Evolutionary conservation across 2,329 filamentous ascomycete genomes (phyloP), one percentile per base, ranked within the genome.

Genomic region (Harringtonia lauricola): DNA sequence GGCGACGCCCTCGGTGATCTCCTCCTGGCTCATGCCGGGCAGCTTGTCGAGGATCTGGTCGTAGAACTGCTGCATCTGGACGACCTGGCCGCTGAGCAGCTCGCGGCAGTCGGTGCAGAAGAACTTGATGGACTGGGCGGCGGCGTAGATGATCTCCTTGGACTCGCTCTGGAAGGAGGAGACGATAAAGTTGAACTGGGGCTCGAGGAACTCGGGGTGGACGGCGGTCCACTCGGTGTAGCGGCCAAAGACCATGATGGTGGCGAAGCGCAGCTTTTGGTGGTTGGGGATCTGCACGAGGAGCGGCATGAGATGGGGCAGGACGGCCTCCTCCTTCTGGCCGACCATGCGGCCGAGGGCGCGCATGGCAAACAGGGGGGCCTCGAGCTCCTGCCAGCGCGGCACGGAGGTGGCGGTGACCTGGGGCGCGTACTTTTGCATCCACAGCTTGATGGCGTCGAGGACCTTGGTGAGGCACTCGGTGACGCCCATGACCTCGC

Each of bases 151-250:
- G 44, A 98, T 89, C 58, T 98, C 94, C 55, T 83, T 85, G 0
- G 89, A 95, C 35, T 81, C 78, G 46, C 90, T 86, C 51, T 86
- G 76, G 65, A 98, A 98, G 0, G 89, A 92, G 5, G 82, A 84
- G 52, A 95, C 89, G 56, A 98, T 94, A 64, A 94, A 98, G 56
- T 87, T 88, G 58, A 98, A 85, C 62, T 98, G 92, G 9, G 86
- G 75, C 61, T 95, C 85, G 9, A 98, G 71, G 37, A 90, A 94
- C 46, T 95, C 87, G 0, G 90, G 86, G 57, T 98, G 92, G 39
- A 87, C 81, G 6, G 92, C 80, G 1, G 94, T 98, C 92, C 92
- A 98, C 62, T 96, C 90, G 0, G 94, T 98, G 59, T 98, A 98
- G 49, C 92, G 78, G 31, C 88, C 92, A 19, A 98, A 75, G 3